phyloP scores from a whole-genome alignment of 2,329 filamentous ascomycete species.

The Aspergillus puulaauensis region DNA sequence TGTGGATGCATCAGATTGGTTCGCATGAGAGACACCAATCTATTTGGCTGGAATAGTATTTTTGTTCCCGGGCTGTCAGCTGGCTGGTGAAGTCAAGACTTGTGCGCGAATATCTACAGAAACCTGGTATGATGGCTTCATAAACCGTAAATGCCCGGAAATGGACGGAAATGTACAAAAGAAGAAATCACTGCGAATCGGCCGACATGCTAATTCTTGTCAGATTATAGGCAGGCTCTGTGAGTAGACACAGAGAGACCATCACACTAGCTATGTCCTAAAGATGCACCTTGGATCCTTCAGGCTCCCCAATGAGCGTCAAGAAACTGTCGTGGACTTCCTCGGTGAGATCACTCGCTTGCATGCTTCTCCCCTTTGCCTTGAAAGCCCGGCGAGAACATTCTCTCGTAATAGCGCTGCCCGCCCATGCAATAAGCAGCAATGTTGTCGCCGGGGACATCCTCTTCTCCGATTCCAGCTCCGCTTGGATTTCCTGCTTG shows the following conservation, averaged over 20 bases:
- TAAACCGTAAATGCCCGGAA: not conserved
- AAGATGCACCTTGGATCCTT: constrained; percentile 40
- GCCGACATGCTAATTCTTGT: not conserved
- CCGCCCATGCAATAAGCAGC: constrained; percentile 79
- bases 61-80: not conserved
- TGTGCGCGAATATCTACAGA: not conserved
- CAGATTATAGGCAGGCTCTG: constrained; percentile 1
- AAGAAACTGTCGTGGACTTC: constrained; percentile 82
- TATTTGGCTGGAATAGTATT: not conserved
- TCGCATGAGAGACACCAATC: not conserved
- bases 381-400: constrained; percentile 84
- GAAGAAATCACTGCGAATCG: not conserved
- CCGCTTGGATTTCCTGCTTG: constrained; percentile 42
- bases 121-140: not conserved
- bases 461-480: constrained; percentile 51
- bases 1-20: constrained; percentile 1
- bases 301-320: constrained; percentile 73
- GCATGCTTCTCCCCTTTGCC: constrained; percentile 81
- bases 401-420: constrained; percentile 83
- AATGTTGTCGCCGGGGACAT: constrained; percentile 62
- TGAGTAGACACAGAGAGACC: not conserved
- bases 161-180: not conserved
- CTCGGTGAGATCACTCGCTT: constrained; percentile 90
- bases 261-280: constrained; percentile 16
- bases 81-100: not conserved